Percentiles rank a stretch among this genome's conserved stretches.
phyloP scores from a whole-genome alignment of 176 grass and related monocot species.

The Phyllostachys edulis region DNA sequence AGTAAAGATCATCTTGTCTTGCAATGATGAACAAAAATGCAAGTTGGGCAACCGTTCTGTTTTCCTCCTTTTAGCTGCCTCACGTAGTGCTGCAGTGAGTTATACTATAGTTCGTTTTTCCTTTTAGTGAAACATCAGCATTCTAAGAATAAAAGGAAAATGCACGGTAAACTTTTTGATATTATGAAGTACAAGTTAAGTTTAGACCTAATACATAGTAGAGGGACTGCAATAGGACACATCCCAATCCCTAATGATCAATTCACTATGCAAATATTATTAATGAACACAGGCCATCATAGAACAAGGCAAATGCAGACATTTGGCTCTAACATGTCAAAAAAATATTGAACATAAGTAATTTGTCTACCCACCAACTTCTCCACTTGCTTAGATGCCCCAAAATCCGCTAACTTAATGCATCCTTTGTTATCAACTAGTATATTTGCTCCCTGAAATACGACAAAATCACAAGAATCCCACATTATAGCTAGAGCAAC shows the following conservation, averaged over 20 bases:
- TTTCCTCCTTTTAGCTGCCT: background rate
- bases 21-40: slow-evolving; percentile 1
- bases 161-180: background rate
- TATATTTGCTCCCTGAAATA: slow-evolving; percentile 87
- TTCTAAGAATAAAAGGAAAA: background rate
- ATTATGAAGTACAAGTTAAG: background rate
- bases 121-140: background rate
- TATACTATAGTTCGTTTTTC: background rate
- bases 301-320: background rate
- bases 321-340: background rate
- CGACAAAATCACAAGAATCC: background rate
- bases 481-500: background rate
- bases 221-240: background rate
- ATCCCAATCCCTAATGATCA: background rate
- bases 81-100: background rate
- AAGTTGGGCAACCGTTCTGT: background rate
- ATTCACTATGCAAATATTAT: background rate
- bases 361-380: slow-evolving; percentile 58
- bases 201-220: background rate
- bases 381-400: slow-evolving; percentile 93
- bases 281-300: background rate
- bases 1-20: background rate
- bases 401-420: slow-evolving; percentile 94
- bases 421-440: slow-evolving; percentile 95
- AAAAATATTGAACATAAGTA: background rate